A percentile compares a stretch with the other conserved stretches of the same genome.
phyloP scores from a whole-genome alignment of 1,284 basidiomycete genomes.

The Ceratobasidium sp. region DNA sequence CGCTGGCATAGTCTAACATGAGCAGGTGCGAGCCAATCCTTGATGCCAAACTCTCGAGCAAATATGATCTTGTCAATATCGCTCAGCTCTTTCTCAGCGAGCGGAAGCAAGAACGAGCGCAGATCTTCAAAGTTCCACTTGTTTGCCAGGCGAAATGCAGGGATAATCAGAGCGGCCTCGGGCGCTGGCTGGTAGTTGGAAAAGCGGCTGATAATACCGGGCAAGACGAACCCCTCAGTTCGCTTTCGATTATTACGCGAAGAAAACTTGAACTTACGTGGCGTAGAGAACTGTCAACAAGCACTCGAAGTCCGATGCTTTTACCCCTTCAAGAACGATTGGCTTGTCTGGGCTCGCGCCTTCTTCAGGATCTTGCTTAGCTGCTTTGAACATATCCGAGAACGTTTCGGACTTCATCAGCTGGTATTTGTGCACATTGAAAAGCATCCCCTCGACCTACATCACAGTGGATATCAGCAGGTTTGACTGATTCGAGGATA shows the following conservation, averaged over 20 bases:
- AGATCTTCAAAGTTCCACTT: conserved; percentile 30
- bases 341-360: not conserved
- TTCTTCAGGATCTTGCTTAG: not conserved
- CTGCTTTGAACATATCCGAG: not conserved
- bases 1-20: conserved; percentile 1
- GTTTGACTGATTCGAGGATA: too few species aligned
- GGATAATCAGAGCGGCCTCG: not conserved
- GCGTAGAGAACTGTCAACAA: not conserved
- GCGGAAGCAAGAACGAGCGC: not conserved
- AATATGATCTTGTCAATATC: conserved; percentile 9
- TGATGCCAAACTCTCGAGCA: conserved; percentile 6
- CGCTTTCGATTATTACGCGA: too few species aligned
- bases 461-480: too few species aligned
- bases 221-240: too few species aligned
- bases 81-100: not conserved
- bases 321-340: not conserved
- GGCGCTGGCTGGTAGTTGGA: not conserved
- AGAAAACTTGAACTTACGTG: not conserved
- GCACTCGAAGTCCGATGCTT: not conserved
- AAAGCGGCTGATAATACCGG: too few species aligned
- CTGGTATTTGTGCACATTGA: conserved; percentile 1
- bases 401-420: not conserved
- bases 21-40: conserved; percentile 17
- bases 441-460: not conserved
- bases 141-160: conserved; percentile 22